A percentile compares a stretch with the other conserved stretches of the same genome.
phyloP scores from a whole-genome alignment of 371 early-diverging fungal genomes.

The Mucor piriformis region DNA sequence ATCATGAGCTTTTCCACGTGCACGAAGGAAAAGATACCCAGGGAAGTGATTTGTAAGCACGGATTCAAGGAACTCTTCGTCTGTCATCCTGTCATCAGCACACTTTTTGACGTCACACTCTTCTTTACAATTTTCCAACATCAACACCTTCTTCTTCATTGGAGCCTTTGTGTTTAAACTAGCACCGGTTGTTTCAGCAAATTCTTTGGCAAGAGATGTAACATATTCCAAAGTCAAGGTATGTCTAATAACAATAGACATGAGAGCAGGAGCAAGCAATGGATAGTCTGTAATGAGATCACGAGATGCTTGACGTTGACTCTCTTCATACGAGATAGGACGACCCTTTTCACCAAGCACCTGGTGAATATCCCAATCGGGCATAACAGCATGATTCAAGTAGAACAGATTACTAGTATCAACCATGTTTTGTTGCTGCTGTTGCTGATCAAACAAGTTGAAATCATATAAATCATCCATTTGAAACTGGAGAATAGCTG shows the following conservation, averaged over 20 bases:
- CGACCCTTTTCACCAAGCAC: conserved; percentile 11
- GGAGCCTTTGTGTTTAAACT: neutral
- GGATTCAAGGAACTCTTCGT: neutral
- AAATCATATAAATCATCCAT: conserved; percentile 24
- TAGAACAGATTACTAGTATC: conserved; percentile 16
- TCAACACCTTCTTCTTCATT: neutral
- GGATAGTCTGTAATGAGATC: conserved; percentile 23
- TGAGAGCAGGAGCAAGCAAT: conserved; percentile 35
- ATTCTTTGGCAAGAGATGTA: conserved; percentile 17
- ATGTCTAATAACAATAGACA: conserved; percentile 35
- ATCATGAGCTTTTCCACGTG: conserved; percentile 10
- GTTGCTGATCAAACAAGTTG: conserved; percentile 21
- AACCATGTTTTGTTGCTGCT: conserved; percentile 4
- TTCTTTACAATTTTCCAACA: neutral
- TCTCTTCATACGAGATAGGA: neutral
- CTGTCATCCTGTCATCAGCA: neutral
- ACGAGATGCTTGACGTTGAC: neutral
- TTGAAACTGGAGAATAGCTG: conserved; percentile 16
- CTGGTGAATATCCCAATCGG: conserved; percentile 26
- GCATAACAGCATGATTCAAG: conserved; percentile 27
- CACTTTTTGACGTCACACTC: neutral
- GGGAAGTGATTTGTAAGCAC: conserved; percentile 2
- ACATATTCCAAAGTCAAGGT: conserved; percentile 30
- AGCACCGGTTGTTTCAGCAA: conserved; percentile 2
- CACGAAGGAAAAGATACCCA: conserved; percentile 10